Evolutionary conservation across 225 moss, liverwort and hornwort species (phyloP).

Genomic region (Polytrichum commune): DNA sequence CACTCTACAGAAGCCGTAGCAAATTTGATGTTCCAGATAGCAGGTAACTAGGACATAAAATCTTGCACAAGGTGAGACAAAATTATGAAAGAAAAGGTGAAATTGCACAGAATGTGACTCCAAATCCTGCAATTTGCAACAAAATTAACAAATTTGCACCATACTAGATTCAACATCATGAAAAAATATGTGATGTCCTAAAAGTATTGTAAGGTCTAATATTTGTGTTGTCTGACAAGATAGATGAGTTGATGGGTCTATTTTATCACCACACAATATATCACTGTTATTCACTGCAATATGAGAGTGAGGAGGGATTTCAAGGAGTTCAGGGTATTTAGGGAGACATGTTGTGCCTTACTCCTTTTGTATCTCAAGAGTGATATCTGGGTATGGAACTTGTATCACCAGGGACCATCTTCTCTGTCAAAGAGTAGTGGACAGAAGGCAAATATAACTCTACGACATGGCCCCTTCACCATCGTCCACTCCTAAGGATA

Average conservation of each 20-base stretch:
- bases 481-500: conserved; percentile 35
- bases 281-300: not conserved
- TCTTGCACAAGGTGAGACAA: not conserved
- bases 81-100: not conserved
- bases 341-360: not conserved
- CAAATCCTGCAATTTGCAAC: not conserved
- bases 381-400: not conserved
- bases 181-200: too few relatives aligned
- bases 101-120: not conserved
- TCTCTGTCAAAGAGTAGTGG: not conserved
- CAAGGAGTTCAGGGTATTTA: not conserved
- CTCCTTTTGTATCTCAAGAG: not conserved
- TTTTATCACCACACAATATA: not conserved
- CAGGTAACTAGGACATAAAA: not conserved
- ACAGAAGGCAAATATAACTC: conserved; percentile 6
- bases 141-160: too few relatives aligned
- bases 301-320: not conserved
- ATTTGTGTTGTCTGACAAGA: too few relatives aligned
- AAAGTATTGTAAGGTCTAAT: too few relatives aligned
- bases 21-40: too few relatives aligned
- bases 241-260: too few relatives aligned
- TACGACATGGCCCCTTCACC: conserved; percentile 34
- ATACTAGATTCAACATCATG: too few relatives aligned
- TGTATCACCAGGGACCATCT: conserved; percentile 1
- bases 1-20: not conserved